These are phyloP conservation scores for Tolypocladium capitatum DNA, from an alignment of 2,329 filamentous ascomycete genomes.

Conservation along the genomic window DNA sequence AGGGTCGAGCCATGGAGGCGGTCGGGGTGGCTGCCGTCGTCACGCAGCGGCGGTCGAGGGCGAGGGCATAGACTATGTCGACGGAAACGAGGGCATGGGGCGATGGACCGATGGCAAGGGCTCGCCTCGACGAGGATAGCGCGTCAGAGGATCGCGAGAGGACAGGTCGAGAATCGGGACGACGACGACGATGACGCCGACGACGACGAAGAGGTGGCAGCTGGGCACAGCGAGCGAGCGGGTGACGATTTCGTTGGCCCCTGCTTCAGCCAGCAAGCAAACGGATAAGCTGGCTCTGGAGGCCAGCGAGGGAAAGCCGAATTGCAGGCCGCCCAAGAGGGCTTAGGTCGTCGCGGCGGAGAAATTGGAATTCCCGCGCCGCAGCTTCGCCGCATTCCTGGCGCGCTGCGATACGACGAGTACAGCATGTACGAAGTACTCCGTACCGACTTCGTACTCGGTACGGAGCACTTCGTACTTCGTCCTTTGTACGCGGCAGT, in stretches of 20 bases:
- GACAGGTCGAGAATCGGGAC: too few relatives aligned
- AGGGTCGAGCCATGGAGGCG: constrained; percentile 38
- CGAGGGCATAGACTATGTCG: constrained; percentile 3
- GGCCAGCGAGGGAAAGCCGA: constrained; percentile 3
- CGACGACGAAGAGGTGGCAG: neutral
- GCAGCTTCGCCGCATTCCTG: neutral
- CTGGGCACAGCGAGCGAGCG: neutral
- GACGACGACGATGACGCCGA: neutral
- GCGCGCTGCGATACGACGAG: too few relatives aligned
- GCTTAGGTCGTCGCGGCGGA: constrained; percentile 4
- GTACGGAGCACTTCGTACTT: too few relatives aligned
- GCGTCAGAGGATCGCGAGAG: neutral
- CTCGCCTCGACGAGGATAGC: neutral
- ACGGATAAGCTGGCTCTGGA: neutral
- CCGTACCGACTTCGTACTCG: too few relatives aligned
- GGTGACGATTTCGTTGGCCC: neutral
- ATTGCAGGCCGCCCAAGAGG: constrained; percentile 1
- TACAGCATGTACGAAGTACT: too few relatives aligned
- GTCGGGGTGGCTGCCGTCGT: constrained; percentile 1
- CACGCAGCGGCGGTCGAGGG: constrained; percentile 3
- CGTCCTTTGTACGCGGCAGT: too few relatives aligned
- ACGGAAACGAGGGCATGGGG: neutral
- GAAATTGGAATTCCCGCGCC: constrained; percentile 4
- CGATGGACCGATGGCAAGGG: neutral
- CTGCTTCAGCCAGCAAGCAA: neutral